phyloP scores from a whole-genome alignment of 306 rosid species.

The Cucurbita argyrosperma region DNA sequence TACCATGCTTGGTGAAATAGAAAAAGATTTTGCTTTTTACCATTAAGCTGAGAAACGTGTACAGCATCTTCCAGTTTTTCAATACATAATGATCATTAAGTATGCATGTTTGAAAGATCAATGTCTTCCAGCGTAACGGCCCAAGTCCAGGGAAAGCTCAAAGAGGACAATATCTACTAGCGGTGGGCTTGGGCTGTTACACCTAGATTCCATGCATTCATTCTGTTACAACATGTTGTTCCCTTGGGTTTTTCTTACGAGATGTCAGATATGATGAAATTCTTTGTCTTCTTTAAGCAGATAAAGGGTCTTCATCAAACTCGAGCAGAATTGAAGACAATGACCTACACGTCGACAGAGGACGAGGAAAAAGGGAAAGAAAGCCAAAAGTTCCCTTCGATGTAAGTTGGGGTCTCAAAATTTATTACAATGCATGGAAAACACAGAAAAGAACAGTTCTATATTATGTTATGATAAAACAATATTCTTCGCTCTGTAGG shows the following conservation, averaged over 20 bases:
- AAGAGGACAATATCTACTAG: too few species aligned
- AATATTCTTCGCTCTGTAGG: conserved; percentile 8
- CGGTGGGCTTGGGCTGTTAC: too few species aligned
- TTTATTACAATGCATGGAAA: background rate
- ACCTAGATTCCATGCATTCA: background rate
- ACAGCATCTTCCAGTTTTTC: background rate
- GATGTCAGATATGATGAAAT: background rate
- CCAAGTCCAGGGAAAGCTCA: too few species aligned
- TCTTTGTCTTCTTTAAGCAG: conserved; percentile 22
- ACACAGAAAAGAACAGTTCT: background rate
- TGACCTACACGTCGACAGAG: conserved; percentile 21
- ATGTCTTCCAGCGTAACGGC: background rate
- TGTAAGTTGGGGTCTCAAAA: conserved; percentile 27
- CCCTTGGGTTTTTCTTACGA: background rate
- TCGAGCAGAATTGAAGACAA: conserved; percentile 34
- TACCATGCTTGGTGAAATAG: background rate
- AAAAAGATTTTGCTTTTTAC: background rate
- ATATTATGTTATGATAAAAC: background rate
- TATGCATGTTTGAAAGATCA: background rate
- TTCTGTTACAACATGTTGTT: background rate
- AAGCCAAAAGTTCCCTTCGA: conserved; percentile 61
- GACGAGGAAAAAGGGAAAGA: conserved; percentile 58
- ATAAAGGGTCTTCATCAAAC: conserved; percentile 38
- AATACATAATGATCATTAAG: background rate
- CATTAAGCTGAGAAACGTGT: background rate